These are phyloP conservation scores for Sclerotinia borealis DNA, from an alignment of 2,329 filamentous ascomycete species.

Conservation along the genomic window DNA sequence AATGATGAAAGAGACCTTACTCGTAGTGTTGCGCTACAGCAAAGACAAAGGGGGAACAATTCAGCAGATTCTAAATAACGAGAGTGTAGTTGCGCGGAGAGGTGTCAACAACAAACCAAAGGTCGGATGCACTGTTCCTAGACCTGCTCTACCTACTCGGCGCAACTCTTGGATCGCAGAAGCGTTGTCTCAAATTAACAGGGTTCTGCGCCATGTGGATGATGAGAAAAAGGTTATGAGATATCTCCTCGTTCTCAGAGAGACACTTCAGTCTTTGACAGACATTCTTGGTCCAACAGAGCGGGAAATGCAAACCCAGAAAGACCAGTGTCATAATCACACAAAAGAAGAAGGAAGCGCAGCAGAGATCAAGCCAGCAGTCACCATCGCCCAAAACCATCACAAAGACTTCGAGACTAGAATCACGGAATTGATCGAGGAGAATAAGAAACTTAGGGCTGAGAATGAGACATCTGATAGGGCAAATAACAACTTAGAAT, in stretches of 20 bases:
- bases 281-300: neutral
- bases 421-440: neutral
- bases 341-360: rapidly evolving
- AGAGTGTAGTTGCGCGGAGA: neutral
- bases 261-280: neutral
- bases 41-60: neutral
- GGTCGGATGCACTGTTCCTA: neutral
- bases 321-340: neutral
- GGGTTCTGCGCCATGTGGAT: rapidly evolving
- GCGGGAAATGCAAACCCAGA: no score
- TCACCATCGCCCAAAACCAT: no score
- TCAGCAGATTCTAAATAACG: neutral
- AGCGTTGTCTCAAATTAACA: neutral
- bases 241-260: neutral
- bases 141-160: neutral
- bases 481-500: neutral
- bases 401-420: neutral
- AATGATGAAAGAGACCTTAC: neutral
- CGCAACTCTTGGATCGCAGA: neutral
- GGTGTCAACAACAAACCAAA: rapidly evolving
- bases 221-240: rapidly evolving
- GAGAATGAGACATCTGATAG: neutral
- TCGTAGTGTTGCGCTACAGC: neutral
- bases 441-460: neutral
- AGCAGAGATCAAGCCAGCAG: neutral